phyloP scores from a whole-genome alignment of 768 basidiomycete genomes.

The Mycena polygramma region DNA sequence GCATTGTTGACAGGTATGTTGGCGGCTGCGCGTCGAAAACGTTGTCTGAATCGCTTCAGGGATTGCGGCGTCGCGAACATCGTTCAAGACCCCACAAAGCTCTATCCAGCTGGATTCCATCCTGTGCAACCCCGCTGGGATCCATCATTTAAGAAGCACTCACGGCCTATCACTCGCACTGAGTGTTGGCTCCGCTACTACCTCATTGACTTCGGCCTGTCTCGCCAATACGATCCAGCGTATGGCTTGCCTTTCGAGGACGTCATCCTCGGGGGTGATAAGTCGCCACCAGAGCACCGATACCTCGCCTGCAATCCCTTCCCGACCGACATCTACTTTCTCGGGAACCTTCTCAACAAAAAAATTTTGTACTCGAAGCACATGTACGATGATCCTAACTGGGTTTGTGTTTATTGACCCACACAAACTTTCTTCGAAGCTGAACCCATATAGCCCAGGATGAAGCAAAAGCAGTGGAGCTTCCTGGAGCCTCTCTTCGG shows the following conservation, averaged over 20 bases:
- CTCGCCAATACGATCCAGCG: slow-evolving; percentile 3
- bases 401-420: neutral
- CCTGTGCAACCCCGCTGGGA: neutral
- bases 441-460: too few species aligned
- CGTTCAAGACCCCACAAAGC: neutral
- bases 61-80: slow-evolving; percentile 1
- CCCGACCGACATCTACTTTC: slow-evolving; percentile 46
- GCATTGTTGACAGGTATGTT: slow-evolving; percentile 22
- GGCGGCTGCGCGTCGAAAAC: too few species aligned
- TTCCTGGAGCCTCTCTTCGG: slow-evolving; percentile 9
- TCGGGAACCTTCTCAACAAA: slow-evolving; percentile 42
- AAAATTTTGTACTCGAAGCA: neutral
- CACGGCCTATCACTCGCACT: neutral
- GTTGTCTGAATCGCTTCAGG: neutral
- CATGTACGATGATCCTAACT: too few species aligned
- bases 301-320: slow-evolving; percentile 41
- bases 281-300: neutral
- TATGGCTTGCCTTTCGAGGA: slow-evolving; percentile 9
- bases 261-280: slow-evolving; percentile 1
- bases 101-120: slow-evolving; percentile 13
- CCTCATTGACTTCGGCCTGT: slow-evolving; percentile 48
- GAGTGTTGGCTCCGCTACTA: slow-evolving; percentile 37
- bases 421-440: neutral
- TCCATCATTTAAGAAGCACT: neutral
- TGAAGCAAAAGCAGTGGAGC: neutral